Evolutionary conservation across 2,329 filamentous ascomycete species (phyloP).

Genomic region (Pyrenochaeta sp.): DNA sequence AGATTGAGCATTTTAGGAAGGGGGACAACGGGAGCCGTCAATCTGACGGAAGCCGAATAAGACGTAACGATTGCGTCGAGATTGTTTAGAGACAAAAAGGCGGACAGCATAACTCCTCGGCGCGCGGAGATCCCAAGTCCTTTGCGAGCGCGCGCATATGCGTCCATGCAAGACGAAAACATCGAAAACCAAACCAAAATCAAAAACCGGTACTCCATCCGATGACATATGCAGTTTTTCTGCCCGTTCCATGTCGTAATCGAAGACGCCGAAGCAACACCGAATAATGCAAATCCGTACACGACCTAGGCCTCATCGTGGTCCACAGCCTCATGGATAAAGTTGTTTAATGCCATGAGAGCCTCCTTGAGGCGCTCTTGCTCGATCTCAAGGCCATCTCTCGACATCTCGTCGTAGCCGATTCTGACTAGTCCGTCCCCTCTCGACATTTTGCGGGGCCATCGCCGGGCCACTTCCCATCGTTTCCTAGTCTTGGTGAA

Average conservation of each 20-base stretch:
- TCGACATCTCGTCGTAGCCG: conserved; percentile 40
- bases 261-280: conserved; percentile 29
- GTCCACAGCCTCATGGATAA: conserved; percentile 47
- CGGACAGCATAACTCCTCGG: conserved; percentile 2
- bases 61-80: background rate
- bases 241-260: conserved; percentile 23
- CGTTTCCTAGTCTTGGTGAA: conserved; percentile 39
- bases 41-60: conserved; percentile 6
- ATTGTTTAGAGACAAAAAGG: too few species aligned
- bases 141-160: conserved; percentile 21
- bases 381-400: conserved; percentile 42
- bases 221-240: conserved; percentile 23
- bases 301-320: conserved; percentile 22
- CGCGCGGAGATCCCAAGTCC: conserved; percentile 20
- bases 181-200: conserved; percentile 15
- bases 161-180: conserved; percentile 24
- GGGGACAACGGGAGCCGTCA: conserved; percentile 33
- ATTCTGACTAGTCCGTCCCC: conserved; percentile 43
- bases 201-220: conserved; percentile 14
- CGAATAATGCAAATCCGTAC: conserved; percentile 13
- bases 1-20: conserved; percentile 36
- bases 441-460: conserved; percentile 38
- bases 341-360: conserved; percentile 47
- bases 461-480: conserved; percentile 42
- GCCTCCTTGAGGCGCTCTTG: conserved; percentile 42